These are phyloP conservation scores for Daldinia caldariorum DNA, from an alignment of 495 filamentous ascomycete genomes.

Conservation along the genomic window DNA sequence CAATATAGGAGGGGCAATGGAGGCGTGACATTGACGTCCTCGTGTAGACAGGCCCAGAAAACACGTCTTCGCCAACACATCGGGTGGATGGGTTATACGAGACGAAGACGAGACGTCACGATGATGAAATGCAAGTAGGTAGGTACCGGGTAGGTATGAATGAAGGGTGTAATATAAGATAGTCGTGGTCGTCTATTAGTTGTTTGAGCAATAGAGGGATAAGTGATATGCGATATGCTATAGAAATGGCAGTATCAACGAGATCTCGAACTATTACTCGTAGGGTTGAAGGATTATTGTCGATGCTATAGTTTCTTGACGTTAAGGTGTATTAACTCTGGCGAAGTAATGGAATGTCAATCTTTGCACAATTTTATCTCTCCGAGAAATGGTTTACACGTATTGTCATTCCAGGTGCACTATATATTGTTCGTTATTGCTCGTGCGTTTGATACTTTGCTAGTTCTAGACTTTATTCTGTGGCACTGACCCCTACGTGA, in stretches of 20 bases:
- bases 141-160: not conserved
- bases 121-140: not conserved
- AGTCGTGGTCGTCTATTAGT: not conserved
- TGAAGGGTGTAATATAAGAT: not conserved
- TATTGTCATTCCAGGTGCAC: too few species aligned
- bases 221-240: not conserved
- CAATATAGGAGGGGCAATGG: conserved; percentile 19
- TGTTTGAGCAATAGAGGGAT: not conserved
- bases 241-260: too few species aligned
- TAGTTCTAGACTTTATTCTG: not conserved
- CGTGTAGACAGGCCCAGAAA: conserved; percentile 16
- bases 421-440: too few species aligned
- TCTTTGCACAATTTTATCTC: too few species aligned
- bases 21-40: conserved; percentile 21
- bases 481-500: not conserved
- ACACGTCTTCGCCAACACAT: conserved; percentile 19
- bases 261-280: not conserved
- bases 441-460: too few species aligned
- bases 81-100: not conserved
- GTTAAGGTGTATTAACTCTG: not conserved
- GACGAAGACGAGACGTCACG: not conserved
- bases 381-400: too few species aligned
- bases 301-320: not conserved
- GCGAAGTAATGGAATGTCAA: too few species aligned
- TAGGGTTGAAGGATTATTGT: not conserved